Evolutionary conservation across 352 stramenopile species (phyloP), one percentile per base, ranked within the genome.

Genomic region (Globisporangium cylindrosporum): DNA sequence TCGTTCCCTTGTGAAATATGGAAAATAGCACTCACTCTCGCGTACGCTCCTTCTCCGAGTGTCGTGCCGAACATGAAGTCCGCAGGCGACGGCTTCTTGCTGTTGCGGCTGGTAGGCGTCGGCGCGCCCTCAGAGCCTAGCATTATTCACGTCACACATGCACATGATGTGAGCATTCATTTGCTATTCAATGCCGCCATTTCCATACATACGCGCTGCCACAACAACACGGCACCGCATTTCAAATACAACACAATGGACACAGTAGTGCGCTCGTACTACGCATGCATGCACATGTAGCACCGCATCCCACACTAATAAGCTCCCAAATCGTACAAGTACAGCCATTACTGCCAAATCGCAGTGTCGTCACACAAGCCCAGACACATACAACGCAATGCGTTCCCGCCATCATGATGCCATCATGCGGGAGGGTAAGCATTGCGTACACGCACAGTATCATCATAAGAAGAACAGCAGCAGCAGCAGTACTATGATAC

Each of bases 31-130:
- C 81, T 32, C 27, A 92, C 84, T 59, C 87, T 83, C 53, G 90
- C 90, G 62, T 95, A 97, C 3, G 90, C 87, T 24, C 90, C 90
- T 79, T 97, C 88, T 24, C 90, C 90, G 27, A 97, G 78, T 62
- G 89, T 96, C 24, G 74, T 79, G 29, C 90, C 90, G 70, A 97
- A 97, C 84, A 95, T 93, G 67, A 97, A 96, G 74, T 97, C 90
- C 7, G 86, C 80, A 0, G 90, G 86, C 36, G 86, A 92, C 59
- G 86, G 84, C 76, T 92, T 92, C 73, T 86, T 85, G 75, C 77
- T 88, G 57, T 68, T 73, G 54, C 79, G 74, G 41, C 75, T 74
- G 18, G 56, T 49, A 32, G 75, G 76, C 65, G 76, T 80, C 34
- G 60, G 63, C 43, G 54, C 59, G 18, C 64, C 66, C 62, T 74